Base-by-base conservation (phyloP, 805 yeast species). In the Wickerhamiella parazyma region DNA sequence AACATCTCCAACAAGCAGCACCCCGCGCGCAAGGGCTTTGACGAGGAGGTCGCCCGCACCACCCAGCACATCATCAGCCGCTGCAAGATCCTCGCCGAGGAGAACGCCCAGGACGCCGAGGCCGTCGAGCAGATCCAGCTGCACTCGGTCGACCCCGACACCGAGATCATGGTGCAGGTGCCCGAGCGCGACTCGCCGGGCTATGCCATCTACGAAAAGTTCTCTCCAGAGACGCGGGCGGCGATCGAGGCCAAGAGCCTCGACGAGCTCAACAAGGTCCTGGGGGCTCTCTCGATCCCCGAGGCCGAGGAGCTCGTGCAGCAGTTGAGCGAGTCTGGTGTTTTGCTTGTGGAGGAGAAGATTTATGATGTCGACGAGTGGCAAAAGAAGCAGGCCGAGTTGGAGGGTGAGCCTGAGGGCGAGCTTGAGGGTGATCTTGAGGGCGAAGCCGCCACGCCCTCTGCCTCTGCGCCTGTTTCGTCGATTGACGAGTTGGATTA, bases 121-220 rank as follows among this genome's bases (percentile, higher is more conserved):
- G 87, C 76, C 37, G 89, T 77, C 41, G 89, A 78, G 45, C 76
- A 80, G 48, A 86, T 89, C 51, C 98, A 89, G 63, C 68, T 89
- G 57, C 82, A 82, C 56, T 76, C 95, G 0, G 71, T 87, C 46
- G 97, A 89, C 61, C 94, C 91, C 34, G 71, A 77, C 46, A 74
- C 86, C 1, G 78, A 80, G 59, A 68, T 89, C 36, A 69, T 74
- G 38, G 84, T 89, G 11, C 72, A 71, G n/a, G 69, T 72, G 3
- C 62, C 70, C 3, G 68, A 70, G 2, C 65, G 62, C 34, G 73
- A 68, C 44, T 42, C 44, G 16, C 43, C 42, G 16, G 58, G 55
- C 28, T 47, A 54, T 18, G 58, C 49, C 34, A 65, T 67, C 36
- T 78, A 71, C 56, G 72, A 73, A 44, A 62, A 70, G 3, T 82